Percentiles rank a stretch among this genome's conserved stretches.
Conservation (phyloP, 345 rosid species). For the Ceriops decandra region DNA sequence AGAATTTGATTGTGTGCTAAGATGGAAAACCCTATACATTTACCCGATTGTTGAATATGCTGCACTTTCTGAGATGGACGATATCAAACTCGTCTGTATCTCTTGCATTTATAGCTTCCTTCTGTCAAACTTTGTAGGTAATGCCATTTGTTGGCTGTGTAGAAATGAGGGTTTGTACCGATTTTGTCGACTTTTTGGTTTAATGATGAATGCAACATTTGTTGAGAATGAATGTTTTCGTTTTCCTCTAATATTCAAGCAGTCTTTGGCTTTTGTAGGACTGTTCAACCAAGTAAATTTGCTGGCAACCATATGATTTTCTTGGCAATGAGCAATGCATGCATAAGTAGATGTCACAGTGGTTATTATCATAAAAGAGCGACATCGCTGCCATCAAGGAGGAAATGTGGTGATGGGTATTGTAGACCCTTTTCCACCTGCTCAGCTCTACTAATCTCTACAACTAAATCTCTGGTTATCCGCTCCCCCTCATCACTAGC, state of each 20-base stretch:
- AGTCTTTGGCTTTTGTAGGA: slow-evolving; percentile 28
- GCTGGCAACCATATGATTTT: slow-evolving; percentile 21
- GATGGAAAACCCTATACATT: too few species aligned
- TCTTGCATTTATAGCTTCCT: neutral
- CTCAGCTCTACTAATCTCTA: slow-evolving; percentile 27
- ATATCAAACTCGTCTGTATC: neutral
- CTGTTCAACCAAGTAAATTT: slow-evolving; percentile 25
- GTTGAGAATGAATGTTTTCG: neutral
- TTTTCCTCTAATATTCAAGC: slow-evolving; percentile 2
- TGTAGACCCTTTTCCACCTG: slow-evolving; percentile 29
- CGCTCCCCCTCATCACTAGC: slow-evolving; percentile 42
- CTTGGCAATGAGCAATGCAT: slow-evolving; percentile 42
- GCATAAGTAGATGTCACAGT: slow-evolving; percentile 28
- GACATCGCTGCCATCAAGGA: slow-evolving; percentile 14
- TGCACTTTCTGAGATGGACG: neutral
- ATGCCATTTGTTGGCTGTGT: too few species aligned
- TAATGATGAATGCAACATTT: neutral
- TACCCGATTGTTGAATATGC: slow-evolving; percentile 1
- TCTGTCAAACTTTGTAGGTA: neutral
- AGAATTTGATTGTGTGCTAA: too few species aligned
- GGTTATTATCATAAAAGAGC: slow-evolving; percentile 20
- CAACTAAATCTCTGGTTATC: slow-evolving; percentile 20
- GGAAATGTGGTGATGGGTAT: slow-evolving; percentile 23
- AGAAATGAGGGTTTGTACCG: too few species aligned
- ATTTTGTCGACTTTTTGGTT: neutral